Evolutionary conservation across 495 filamentous ascomycete species (phyloP).

Genomic region (Letharia columbiana): DNA sequence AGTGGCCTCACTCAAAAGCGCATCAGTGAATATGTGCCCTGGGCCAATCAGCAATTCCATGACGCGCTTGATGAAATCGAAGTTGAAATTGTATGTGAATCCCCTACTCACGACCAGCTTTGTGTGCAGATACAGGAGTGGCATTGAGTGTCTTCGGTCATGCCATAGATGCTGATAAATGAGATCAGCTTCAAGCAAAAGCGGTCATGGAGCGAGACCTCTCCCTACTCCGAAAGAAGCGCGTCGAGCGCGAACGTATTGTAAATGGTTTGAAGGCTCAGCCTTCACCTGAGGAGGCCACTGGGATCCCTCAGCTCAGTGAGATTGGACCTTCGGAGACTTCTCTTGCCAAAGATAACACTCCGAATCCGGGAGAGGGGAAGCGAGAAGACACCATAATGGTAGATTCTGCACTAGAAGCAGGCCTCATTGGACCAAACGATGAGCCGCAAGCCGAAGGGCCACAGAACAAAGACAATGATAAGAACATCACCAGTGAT

Average conservation of each 20-base stretch:
- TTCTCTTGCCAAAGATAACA: background rate
- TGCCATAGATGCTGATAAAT: slow-evolving; percentile 5
- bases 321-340: background rate
- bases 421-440: background rate
- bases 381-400: background rate
- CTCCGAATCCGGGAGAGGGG: background rate
- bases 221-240: slow-evolving; percentile 18
- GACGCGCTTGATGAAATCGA: slow-evolving; percentile 43
- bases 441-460: background rate
- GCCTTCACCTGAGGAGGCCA: background rate
- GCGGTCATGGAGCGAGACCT: slow-evolving; percentile 26
- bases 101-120: background rate
- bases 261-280: slow-evolving; percentile 10
- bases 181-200: slow-evolving; percentile 24
- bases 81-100: slow-evolving; percentile 42
- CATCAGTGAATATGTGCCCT: slow-evolving; percentile 37
- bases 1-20: slow-evolving; percentile 26
- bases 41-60: slow-evolving; percentile 41
- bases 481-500: background rate
- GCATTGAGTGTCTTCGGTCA: background rate
- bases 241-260: slow-evolving; percentile 22
- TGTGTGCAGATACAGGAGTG: background rate
- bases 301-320: background rate
- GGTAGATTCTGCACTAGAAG: background rate
- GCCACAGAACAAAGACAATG: background rate